These are phyloP conservation scores for Chenopodium album DNA, from an alignment of 148 eudicot species.

Conservation along the genomic window DNA sequence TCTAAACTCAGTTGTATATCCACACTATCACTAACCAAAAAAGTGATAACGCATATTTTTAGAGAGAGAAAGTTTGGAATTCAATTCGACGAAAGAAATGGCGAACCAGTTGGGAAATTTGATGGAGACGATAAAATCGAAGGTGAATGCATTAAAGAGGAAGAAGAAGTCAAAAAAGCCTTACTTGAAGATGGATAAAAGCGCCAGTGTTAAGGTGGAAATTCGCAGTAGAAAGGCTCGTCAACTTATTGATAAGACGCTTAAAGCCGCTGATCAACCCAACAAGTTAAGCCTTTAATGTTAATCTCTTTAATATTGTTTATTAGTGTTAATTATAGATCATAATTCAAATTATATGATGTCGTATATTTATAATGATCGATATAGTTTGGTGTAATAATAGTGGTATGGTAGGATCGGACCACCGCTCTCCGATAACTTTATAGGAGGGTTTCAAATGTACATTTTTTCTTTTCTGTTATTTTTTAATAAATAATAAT, in stretches of 20 bases:
- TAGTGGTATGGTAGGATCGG: no score
- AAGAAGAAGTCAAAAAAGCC: conserved; percentile 55
- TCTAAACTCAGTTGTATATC: no score
- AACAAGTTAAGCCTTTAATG: conserved; percentile 42
- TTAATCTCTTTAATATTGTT: neutral
- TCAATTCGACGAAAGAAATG: neutral
- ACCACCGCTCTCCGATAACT: no score
- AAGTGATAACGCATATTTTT: no score
- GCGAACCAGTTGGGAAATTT: conserved; percentile 22
- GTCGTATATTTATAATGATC: no score
- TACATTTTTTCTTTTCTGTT: no score
- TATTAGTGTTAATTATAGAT: no score
- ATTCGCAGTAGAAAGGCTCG: conserved; percentile 78
- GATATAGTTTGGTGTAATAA: no score
- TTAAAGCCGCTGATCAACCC: conserved; percentile 72
- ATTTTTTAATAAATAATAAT: no score
- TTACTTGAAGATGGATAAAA: conserved; percentile 83
- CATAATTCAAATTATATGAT: no score
- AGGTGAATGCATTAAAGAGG: conserved; percentile 26
- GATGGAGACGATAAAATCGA: conserved; percentile 31
- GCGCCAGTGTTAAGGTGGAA: conserved; percentile 81
- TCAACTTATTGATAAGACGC: conserved; percentile 70
- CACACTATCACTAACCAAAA: no score
- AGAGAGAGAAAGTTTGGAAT: neutral
- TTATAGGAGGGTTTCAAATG: no score